A percentile compares a stretch with the other conserved stretches of the same genome.
Evolutionary conservation across 2,329 filamentous ascomycete species (phyloP).

Genomic region (Orbilia javanica): DNA sequence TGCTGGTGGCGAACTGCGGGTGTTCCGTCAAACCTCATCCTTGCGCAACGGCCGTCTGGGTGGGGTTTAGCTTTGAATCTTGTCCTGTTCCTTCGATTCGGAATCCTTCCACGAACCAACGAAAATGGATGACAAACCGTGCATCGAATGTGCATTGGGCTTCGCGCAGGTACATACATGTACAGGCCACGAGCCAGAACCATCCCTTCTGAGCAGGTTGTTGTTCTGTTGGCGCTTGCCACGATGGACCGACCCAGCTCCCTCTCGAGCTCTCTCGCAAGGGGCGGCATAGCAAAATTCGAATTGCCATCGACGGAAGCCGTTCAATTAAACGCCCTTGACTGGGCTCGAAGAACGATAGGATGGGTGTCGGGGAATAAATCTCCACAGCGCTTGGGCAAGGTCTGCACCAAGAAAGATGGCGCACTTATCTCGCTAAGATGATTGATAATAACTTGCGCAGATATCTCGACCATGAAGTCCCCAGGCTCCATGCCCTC

Average conservation of each 20-base stretch:
- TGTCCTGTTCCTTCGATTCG: background rate
- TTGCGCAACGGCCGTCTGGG: background rate
- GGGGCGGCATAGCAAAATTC: conserved; percentile 7
- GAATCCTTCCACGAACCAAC: background rate
- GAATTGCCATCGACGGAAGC: conserved; percentile 6
- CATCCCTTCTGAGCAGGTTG: background rate
- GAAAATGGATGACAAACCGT: conserved; percentile 1
- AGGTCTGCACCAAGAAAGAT: conserved; percentile 44
- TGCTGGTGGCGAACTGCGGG: conserved; percentile 24
- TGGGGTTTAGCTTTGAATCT: background rate
- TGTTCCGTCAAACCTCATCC: conserved; percentile 18
- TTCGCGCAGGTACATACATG: conserved; percentile 15
- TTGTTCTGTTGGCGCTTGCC: conserved; percentile 22
- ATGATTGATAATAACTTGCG: background rate
- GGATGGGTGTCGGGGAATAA: conserved; percentile 1
- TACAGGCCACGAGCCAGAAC: background rate
- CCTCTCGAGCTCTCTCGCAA: background rate
- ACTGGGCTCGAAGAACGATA: conserved; percentile 9
- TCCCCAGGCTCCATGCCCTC: background rate
- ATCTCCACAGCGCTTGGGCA: conserved; percentile 49
- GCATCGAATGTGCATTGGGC: conserved; percentile 2
- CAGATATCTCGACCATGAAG: background rate
- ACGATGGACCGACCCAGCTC: background rate
- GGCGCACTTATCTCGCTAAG: conserved; percentile 57
- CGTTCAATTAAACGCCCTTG: conserved; percentile 1